phyloP scores from a whole-genome alignment of 306 rosid species.

The Fragaria iinumae region DNA sequence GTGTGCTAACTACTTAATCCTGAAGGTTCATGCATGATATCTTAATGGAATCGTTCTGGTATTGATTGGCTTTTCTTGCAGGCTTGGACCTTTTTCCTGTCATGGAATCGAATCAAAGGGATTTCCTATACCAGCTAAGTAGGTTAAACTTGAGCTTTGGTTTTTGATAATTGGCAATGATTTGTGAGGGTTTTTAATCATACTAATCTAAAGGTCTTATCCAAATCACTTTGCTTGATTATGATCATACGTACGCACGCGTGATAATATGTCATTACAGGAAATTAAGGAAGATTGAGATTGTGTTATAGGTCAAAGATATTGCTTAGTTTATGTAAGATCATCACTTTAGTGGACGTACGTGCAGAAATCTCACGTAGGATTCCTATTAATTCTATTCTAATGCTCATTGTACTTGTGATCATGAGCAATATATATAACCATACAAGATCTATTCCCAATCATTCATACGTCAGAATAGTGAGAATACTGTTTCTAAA shows the following conservation, averaged over 20 bases:
- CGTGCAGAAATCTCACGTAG: neutral
- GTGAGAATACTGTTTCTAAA: neutral
- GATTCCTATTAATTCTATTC: neutral
- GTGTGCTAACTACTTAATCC: slow-evolving; percentile 8
- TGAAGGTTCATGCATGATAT: slow-evolving; percentile 36
- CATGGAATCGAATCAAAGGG: neutral
- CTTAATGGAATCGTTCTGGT: slow-evolving; percentile 26
- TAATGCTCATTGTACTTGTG: neutral
- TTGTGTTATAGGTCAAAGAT: neutral
- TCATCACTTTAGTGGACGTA: slow-evolving; percentile 6
- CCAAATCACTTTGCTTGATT: neutral
- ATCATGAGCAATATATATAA: neutral
- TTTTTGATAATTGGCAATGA: neutral
- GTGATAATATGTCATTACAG: neutral
- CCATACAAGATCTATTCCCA: neutral
- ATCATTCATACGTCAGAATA: neutral
- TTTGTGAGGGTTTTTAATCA: neutral
- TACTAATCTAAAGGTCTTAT: slow-evolving; percentile 4
- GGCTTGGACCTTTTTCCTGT: slow-evolving; percentile 1
- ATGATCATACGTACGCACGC: slow-evolving; percentile 12
- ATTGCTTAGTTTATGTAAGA: neutral
- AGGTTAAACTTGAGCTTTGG: neutral
- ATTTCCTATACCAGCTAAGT: neutral
- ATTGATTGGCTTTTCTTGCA: neutral
- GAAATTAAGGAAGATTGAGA: slow-evolving; percentile 1